Base-by-base conservation (phyloP, 2,329 filamentous ascomycete genomes). In the Pseudonectria foliicola region DNA sequence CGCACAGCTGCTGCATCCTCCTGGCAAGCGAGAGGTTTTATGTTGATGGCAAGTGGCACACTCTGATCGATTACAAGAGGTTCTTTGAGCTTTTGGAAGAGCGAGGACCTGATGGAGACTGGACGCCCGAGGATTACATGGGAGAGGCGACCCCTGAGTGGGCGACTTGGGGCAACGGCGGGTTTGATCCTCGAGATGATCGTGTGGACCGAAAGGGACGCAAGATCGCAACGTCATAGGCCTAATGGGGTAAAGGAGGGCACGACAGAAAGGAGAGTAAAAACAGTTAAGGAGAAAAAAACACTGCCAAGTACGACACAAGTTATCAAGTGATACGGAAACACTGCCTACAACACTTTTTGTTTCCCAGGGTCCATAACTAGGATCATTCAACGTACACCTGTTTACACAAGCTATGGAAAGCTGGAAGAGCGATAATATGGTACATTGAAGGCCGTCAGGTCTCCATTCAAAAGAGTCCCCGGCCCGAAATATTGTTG, bases 141-240 rank as follows among this genome's bases (percentile, higher is more conserved):
- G 85, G 81, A 4, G 71, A 71, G 27, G 73, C 83, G 47, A 96
- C 88, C 25, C 85, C 88, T 1, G 87, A 95, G 56, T 96, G 90
- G 92, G 90, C 90, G 8, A 77, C 82, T 13, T 96, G 88, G 87
- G 92, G 90, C 0, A 85, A 89, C 46, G 90, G 90, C 2, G 92
- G 90, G 0, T 96, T 96, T 57, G 87, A 96, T 63, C 90, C 90
- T 1, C 73, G 85, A 31, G 92, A 96, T 61, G 77, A 84, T 59
- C 74, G 90, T 44, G 88, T 95, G 7, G 85, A 90, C 59, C 75
- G 82, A 48, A 95, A 95, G 64, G 88, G 89, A 2, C 79, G 80
- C 51, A 77, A 75, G 45, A 74, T 77, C 42, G 71, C 69, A 43
- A 38, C 46, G 13, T 49, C 35, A 30, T 51, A 44, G 42, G 23